phyloP scores from a whole-genome alignment of 1,284 basidiomycete species.

The Jaminaea rosea region DNA sequence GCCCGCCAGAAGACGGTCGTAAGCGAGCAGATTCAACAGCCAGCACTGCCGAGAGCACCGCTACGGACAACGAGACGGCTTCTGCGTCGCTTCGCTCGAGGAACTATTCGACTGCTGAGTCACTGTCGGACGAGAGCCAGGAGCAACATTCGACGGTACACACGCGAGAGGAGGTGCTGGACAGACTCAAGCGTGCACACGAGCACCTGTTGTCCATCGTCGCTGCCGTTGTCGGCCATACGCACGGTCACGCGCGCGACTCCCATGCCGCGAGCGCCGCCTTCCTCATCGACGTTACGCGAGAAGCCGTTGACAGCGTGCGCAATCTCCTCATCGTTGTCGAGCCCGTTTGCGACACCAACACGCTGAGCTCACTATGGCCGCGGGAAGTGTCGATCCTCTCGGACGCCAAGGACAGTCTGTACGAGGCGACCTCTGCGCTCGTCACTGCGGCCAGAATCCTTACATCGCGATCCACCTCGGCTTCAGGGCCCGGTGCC shows the following conservation, averaged over 20 bases:
- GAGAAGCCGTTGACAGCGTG: slow-evolving; percentile 85
- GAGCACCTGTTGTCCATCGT: slow-evolving; percentile 71
- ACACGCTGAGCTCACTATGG: slow-evolving; percentile 15
- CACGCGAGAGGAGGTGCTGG: slow-evolving; percentile 53
- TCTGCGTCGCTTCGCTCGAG: no score
- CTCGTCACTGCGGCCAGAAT: slow-evolving; percentile 73
- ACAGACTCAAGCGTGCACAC: slow-evolving; percentile 55
- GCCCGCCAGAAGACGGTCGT: background rate
- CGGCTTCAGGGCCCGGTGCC: slow-evolving; percentile 48
- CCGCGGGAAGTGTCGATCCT: slow-evolving; percentile 30
- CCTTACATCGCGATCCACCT: slow-evolving; percentile 50
- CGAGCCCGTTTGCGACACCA: slow-evolving; percentile 55
- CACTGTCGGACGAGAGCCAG: background rate
- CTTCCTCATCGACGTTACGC: slow-evolving; percentile 83
- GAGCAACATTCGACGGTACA: background rate
- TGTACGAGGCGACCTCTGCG: slow-evolving; percentile 76
- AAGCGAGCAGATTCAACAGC: background rate
- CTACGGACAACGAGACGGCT: background rate
- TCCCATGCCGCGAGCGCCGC: slow-evolving; percentile 79
- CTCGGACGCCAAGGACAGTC: slow-evolving; percentile 61
- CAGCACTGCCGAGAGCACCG: background rate
- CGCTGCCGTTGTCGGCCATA: slow-evolving; percentile 92
- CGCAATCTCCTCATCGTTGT: slow-evolving; percentile 84
- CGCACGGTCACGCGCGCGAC: slow-evolving; percentile 78
- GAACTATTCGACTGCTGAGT: background rate